Percentiles rank a stretch among this genome's conserved stretches.
These are phyloP conservation scores for Smithsoniella earleae DNA, from an alignment of 163 green algal species.

Conservation along the genomic window DNA sequence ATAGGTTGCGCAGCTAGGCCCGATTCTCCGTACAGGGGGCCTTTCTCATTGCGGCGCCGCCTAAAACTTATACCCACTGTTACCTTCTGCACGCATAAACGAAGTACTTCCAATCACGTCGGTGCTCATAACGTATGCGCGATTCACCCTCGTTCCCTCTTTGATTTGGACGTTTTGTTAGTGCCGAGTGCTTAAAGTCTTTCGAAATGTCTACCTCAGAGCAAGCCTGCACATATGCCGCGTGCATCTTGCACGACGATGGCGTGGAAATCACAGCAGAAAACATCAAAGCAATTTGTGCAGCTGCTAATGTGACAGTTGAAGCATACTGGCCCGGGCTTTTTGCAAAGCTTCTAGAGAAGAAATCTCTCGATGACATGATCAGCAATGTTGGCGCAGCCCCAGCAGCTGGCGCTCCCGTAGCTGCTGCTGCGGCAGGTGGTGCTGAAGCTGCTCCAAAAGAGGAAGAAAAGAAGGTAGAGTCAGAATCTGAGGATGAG, in stretches of 20 bases:
- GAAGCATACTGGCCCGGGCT: constrained; percentile 93
- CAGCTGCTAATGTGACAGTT: constrained; percentile 56
- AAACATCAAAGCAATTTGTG: constrained; percentile 79
- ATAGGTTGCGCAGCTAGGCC: no score
- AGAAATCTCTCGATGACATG: constrained; percentile 86
- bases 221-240: constrained; percentile 71
- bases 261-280: constrained; percentile 88
- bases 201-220: constrained; percentile 61
- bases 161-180: no score
- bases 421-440: constrained; percentile 36
- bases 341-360: constrained; percentile 94
- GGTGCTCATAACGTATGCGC: no score
- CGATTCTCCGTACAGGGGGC: no score
- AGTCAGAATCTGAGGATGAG: constrained; percentile 54
- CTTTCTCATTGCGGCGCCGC: no score
- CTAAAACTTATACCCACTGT: no score
- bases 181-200: constrained; percentile 30
- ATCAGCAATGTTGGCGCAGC: constrained; percentile 90
- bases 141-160: no score
- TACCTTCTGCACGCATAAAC: no score
- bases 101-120: no score
- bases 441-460: constrained; percentile 43
- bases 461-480: constrained; percentile 68
- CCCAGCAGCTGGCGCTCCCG: constrained; percentile 34
- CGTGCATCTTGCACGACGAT: constrained; percentile 93